phyloP scores from a whole-genome alignment of 495 filamentous ascomycete genomes.

The Neurospora sp. region DNA sequence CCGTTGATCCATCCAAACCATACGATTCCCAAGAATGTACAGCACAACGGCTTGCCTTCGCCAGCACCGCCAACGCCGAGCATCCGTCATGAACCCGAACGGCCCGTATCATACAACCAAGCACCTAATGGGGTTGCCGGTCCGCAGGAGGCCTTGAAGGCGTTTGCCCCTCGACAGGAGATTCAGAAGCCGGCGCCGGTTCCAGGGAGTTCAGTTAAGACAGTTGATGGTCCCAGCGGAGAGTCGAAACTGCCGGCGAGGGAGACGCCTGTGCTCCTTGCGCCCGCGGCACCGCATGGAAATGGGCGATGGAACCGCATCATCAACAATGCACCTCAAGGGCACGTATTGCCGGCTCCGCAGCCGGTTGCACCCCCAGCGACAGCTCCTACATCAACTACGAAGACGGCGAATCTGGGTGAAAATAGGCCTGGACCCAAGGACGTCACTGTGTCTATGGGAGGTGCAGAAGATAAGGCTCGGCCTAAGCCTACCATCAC shows the following conservation, averaged over 20 bases:
- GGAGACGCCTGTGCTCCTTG: not conserved
- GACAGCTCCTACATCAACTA: not conserved
- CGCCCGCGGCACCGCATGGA: not conserved
- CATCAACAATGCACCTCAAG: not conserved
- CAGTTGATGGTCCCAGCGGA: not conserved
- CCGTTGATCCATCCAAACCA: not conserved
- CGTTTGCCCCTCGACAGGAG: not conserved
- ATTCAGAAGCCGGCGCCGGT: not conserved
- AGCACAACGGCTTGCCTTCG: conserved; percentile 7
- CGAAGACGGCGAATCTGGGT: conserved; percentile 1
- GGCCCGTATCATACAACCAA: not conserved
- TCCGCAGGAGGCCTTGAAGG: not conserved
- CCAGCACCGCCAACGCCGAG: conserved; percentile 10
- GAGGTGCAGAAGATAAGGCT: conserved; percentile 1
- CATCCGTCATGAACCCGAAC: conserved; percentile 4
- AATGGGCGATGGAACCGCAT: not conserved
- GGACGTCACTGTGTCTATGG: not conserved
- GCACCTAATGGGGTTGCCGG: not conserved
- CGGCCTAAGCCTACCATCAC: conserved; percentile 1
- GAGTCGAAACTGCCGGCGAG: not conserved
- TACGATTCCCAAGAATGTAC: not conserved
- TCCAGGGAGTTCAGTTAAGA: not conserved
- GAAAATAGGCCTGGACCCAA: not conserved
- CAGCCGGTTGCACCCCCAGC: not conserved
- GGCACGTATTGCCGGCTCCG: not conserved